Conservation (phyloP, 2,329 filamentous ascomycete genomes). For the Nigrospora sphaerica region DNA sequence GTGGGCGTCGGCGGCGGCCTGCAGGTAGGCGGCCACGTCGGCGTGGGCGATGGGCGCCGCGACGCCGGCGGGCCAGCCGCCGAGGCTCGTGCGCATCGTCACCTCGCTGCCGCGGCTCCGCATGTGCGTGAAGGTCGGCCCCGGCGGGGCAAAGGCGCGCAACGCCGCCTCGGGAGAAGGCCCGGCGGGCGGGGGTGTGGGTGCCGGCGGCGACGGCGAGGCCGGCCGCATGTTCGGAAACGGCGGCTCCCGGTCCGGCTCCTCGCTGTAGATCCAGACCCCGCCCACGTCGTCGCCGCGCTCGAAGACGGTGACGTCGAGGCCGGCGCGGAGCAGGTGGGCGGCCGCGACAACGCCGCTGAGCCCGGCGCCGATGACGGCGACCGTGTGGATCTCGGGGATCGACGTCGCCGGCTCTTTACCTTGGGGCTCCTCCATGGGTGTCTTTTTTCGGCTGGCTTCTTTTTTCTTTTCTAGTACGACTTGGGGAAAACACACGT, state of each 20-base stretch:
- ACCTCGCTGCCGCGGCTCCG: conserved; percentile 28
- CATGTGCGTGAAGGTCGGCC: conserved; percentile 38
- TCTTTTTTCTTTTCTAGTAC: too few relatives aligned
- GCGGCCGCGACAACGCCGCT: conserved; percentile 56
- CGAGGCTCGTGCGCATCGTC: conserved; percentile 28
- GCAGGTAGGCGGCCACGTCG: background rate
- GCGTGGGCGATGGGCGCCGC: background rate
- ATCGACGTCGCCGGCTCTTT: background rate
- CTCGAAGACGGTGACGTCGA: conserved; percentile 54
- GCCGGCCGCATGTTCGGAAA: conserved; percentile 17
- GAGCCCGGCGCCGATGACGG: conserved; percentile 57
- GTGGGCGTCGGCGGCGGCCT: background rate
- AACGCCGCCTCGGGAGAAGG: conserved; percentile 23
- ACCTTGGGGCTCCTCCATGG: background rate
- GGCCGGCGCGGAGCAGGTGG: conserved; percentile 53
- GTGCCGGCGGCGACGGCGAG: conserved; percentile 6
- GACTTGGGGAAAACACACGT: too few relatives aligned
- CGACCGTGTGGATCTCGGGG: conserved; percentile 23
- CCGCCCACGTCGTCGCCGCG: conserved; percentile 52
- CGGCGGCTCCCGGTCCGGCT: conserved; percentile 29
- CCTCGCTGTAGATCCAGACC: conserved; percentile 57
- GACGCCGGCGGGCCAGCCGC: conserved; percentile 32
- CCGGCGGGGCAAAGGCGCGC: conserved; percentile 36
- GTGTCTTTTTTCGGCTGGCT: too few relatives aligned
- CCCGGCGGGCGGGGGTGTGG: conserved; percentile 12